phyloP scores from a whole-genome alignment of 345 rosid genomes.

The Hirschfeldia incana region DNA sequence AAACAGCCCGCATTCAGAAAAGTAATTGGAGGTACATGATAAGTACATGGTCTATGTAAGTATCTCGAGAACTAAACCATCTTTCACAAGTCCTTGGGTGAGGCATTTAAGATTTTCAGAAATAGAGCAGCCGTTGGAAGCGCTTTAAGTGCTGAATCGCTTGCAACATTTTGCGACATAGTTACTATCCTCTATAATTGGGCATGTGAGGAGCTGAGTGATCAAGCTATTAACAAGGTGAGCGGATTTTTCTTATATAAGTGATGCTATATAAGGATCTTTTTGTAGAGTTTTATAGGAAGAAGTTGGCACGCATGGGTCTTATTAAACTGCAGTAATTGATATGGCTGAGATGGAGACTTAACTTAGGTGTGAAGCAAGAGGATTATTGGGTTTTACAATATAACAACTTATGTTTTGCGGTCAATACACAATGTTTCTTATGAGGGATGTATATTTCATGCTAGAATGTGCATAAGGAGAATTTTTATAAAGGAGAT shows the following conservation, averaged over 20 bases:
- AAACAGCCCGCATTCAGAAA: conserved; percentile 50
- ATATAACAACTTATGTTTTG: background rate
- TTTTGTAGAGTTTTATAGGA: conserved; percentile 72
- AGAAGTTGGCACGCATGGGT: conserved; percentile 53
- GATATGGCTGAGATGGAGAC: background rate
- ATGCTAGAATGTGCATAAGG: background rate
- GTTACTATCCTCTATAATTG: conserved; percentile 36
- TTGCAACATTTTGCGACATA: conserved; percentile 39
- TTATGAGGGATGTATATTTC: too few species aligned
- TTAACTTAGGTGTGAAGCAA: background rate
- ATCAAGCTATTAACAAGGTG: conserved; percentile 56
- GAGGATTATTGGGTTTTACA: background rate
- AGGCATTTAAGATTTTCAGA: conserved; percentile 39
- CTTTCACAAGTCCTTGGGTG: conserved; percentile 58
- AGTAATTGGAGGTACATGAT: conserved; percentile 67
- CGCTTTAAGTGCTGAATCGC: conserved; percentile 34
- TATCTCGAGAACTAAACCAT: conserved; percentile 66
- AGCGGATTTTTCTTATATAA: conserved; percentile 70
- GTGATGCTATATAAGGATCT: conserved; percentile 59
- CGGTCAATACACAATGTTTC: background rate
- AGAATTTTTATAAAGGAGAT: too few species aligned
- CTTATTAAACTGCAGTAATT: background rate
- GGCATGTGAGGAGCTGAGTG: conserved; percentile 41
- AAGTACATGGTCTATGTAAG: conserved; percentile 68
- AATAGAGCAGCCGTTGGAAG: conserved; percentile 37